A percentile compares a stretch with the other conserved stretches of the same genome.
phyloP scores from a whole-genome alignment of 2,329 filamentous ascomycete genomes.

The Taxawa tesnikishii region DNA sequence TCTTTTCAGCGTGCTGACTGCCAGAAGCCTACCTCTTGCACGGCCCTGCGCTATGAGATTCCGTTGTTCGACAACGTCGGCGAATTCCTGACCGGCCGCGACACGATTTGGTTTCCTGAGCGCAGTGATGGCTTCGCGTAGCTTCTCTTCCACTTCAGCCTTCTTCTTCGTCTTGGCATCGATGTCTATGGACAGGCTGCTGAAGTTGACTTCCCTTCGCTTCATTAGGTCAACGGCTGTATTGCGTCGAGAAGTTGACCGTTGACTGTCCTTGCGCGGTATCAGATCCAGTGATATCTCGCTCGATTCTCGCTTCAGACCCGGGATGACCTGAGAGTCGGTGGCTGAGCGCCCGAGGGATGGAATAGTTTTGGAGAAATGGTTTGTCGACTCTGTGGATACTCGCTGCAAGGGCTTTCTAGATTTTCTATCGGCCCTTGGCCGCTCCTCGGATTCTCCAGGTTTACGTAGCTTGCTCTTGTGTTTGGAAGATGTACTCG shows the following conservation, averaged over 20 bases:
- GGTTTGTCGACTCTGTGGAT: conserved; percentile 37
- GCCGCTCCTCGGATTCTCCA: conserved; percentile 21
- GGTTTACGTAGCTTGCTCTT: conserved; percentile 31
- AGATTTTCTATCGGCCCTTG: conserved; percentile 26
- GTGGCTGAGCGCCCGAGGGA: conserved; percentile 58
- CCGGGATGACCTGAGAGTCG: conserved; percentile 43
- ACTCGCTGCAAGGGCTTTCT: conserved; percentile 49
- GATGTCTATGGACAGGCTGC: conserved; percentile 38
- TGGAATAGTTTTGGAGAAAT: conserved; percentile 44
- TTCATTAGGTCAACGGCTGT: conserved; percentile 21
- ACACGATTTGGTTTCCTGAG: conserved; percentile 66
- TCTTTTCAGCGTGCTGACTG: too few species aligned
- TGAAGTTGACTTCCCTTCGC: conserved; percentile 42
- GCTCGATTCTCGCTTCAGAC: conserved; percentile 57
- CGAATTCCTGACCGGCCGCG: conserved; percentile 53
- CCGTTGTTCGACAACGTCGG: conserved; percentile 54
- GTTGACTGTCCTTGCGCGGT: conserved; percentile 15
- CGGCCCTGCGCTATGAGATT: conserved; percentile 17
- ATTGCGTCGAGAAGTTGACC: conserved; percentile 23
- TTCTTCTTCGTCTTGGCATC: conserved; percentile 52
- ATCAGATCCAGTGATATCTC: conserved; percentile 43
- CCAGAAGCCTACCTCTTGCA: too few species aligned
- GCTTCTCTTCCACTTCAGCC: conserved; percentile 54
- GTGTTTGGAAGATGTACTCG: conserved; percentile 46
- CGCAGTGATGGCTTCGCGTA: conserved; percentile 61